These are phyloP conservation scores for Arachis hypogaea DNA, from an alignment of 306 rosid species.

Conservation along the genomic window DNA sequence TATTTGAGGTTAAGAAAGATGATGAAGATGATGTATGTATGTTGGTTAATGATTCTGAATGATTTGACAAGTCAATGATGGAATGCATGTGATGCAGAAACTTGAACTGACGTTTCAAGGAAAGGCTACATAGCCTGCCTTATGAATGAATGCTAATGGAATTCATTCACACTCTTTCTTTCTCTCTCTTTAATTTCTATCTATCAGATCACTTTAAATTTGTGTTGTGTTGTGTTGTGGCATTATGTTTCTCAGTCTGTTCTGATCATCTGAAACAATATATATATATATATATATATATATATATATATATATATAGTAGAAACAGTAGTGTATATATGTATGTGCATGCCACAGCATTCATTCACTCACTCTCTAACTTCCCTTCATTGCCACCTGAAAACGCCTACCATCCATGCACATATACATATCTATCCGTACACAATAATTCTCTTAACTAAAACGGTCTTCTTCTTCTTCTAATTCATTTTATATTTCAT, in stretches of 20 bases:
- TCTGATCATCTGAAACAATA: conserved; percentile 5
- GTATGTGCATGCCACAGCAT: background rate
- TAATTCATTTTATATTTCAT: too few species aligned
- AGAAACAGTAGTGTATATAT: too few species aligned
- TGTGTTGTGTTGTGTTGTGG: conserved; percentile 3
- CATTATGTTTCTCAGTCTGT: conserved; percentile 10
- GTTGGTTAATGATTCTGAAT: conserved; percentile 41
- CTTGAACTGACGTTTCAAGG: conserved; percentile 59
- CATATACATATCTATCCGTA: too few species aligned
- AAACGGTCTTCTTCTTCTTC: too few species aligned
- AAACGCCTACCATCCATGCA: conserved; percentile 19
- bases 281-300: conserved; percentile 26
- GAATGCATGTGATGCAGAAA: conserved; percentile 61
- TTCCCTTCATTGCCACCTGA: conserved; percentile 30
- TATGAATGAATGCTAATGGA: background rate
- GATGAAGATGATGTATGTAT: conserved; percentile 15
- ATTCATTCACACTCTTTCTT: background rate
- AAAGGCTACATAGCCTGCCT: background rate
- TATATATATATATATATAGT: conserved; percentile 32
- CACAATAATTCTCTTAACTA: too few species aligned
- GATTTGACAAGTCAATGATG: conserved; percentile 62
- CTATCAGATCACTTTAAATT: too few species aligned
- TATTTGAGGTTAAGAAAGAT: background rate
- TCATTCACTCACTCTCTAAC: background rate
- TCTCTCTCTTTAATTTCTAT: background rate